Conservation (phyloP, 2,329 filamentous ascomycete genomes). For the Microcera coccophila region DNA sequence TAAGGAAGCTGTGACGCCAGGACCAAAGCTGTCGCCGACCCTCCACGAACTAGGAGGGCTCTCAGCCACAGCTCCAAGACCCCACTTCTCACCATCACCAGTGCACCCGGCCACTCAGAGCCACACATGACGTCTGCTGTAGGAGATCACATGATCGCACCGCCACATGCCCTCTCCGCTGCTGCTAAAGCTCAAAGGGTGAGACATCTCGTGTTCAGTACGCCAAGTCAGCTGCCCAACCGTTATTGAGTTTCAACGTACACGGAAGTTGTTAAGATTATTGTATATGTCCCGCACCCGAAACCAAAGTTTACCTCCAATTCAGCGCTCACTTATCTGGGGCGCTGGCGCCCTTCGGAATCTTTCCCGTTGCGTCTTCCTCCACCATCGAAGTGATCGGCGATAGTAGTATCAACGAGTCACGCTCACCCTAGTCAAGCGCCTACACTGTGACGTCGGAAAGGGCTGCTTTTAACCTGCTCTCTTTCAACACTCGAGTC, state of each 20-base stretch:
- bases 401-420: background rate
- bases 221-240: conserved; percentile 24
- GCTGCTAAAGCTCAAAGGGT: conserved; percentile 15
- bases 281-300: background rate
- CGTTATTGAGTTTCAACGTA: conserved; percentile 15
- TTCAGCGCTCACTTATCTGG: conserved; percentile 3
- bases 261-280: conserved; percentile 15
- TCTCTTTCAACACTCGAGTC: background rate
- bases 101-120: conserved; percentile 13
- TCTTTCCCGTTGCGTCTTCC: background rate
- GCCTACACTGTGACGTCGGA: background rate
- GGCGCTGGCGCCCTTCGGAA: conserved; percentile 19
- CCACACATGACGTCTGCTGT: conserved; percentile 13
- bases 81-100: too few relatives aligned
- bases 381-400: background rate
- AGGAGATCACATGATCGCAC: conserved; percentile 30
- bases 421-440: background rate
- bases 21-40: conserved; percentile 15
- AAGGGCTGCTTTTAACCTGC: background rate
- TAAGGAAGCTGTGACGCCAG: conserved; percentile 30
- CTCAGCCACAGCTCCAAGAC: conserved; percentile 20
- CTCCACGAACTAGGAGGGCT: conserved; percentile 4
- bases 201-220: conserved; percentile 23
- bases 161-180: conserved; percentile 21
- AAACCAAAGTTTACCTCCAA: conserved; percentile 3